Conservation (phyloP, 1,284 basidiomycete species). For the Erythrobasidium hasegawianum region DNA sequence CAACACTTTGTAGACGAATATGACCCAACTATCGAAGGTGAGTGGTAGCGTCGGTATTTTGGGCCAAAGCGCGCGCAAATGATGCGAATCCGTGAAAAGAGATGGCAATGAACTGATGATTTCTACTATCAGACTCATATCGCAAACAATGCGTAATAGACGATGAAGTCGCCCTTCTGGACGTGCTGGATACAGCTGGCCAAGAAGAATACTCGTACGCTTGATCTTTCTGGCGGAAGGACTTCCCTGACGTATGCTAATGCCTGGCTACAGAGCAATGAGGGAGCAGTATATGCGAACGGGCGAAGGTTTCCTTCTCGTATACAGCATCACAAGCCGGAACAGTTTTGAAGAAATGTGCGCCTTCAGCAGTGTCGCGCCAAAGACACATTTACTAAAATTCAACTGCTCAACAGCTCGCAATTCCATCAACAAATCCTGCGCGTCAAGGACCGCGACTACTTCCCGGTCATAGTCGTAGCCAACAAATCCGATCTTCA, state of each 20-base stretch:
- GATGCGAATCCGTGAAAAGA: background rate
- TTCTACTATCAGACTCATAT: constrained; percentile 65
- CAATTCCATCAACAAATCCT: constrained; percentile 98
- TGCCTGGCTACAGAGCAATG: constrained; percentile 71
- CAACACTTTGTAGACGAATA: constrained; percentile 98
- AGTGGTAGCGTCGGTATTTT: constrained; percentile 34
- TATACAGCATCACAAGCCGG: constrained; percentile 97
- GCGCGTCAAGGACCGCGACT: constrained; percentile 79
- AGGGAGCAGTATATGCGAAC: constrained; percentile 96
- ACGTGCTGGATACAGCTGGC: constrained; percentile 96
- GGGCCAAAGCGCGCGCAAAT: too few relatives aligned
- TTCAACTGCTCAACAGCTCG: too few relatives aligned
- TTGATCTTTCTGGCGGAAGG: constrained; percentile 42
- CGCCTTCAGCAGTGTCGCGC: too few relatives aligned
- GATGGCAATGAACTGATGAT: background rate
- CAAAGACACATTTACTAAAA: too few relatives aligned
- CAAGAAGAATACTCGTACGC: constrained; percentile 97
- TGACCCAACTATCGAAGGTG: constrained; percentile 94
- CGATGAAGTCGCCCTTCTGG: constrained; percentile 93
- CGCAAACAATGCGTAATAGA: constrained; percentile 95
- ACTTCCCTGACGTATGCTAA: background rate
- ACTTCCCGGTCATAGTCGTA: constrained; percentile 94
- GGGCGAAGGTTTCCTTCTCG: constrained; percentile 96
- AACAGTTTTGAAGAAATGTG: constrained; percentile 95
- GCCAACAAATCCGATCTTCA: constrained; percentile 99